Conservation (phyloP, 345 rosid species). For the Corchorus capsularis region DNA sequence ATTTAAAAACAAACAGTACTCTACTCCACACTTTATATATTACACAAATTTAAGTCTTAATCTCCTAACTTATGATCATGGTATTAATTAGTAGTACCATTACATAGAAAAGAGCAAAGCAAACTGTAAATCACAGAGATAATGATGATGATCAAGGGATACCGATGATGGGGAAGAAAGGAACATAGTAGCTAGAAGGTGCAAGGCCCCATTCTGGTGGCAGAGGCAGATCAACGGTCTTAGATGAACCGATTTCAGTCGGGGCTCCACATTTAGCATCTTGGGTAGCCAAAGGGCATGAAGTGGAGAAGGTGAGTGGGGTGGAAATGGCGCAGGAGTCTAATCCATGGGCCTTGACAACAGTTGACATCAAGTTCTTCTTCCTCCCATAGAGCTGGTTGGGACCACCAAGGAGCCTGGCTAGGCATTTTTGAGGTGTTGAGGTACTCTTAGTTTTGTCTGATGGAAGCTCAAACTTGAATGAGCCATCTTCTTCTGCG, state of each 20-base stretch:
- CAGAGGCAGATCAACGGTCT: slow-evolving; percentile 74
- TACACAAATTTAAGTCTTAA: background rate
- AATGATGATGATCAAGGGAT: slow-evolving; percentile 52
- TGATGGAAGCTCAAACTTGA: slow-evolving; percentile 57
- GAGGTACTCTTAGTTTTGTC: background rate
- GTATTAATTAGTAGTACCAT: background rate
- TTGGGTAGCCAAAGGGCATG: slow-evolving; percentile 37
- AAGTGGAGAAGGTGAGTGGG: slow-evolving; percentile 60
- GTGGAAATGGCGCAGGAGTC: slow-evolving; percentile 51
- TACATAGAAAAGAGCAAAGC: background rate
- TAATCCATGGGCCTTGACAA: slow-evolving; percentile 34
- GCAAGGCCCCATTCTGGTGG: slow-evolving; percentile 91
- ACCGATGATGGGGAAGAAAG: slow-evolving; percentile 86
- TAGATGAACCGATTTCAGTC: slow-evolving; percentile 45
- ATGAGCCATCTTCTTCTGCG: slow-evolving; percentile 54
- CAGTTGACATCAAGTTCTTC: slow-evolving; percentile 45
- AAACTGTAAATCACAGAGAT: background rate
- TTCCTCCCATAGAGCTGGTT: slow-evolving; percentile 54
- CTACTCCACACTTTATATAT: background rate
- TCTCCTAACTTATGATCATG: background rate
- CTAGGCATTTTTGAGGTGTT: slow-evolving; percentile 47
- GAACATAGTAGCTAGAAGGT: slow-evolving; percentile 77
- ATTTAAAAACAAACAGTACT: background rate
- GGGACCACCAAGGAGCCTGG: slow-evolving; percentile 61
- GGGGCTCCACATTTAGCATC: slow-evolving; percentile 21